Evolutionary conservation across 306 rosid genomes (phyloP), one percentile per base, ranked within the genome.

Genomic region (Elaeagnus macrophylla): DNA sequence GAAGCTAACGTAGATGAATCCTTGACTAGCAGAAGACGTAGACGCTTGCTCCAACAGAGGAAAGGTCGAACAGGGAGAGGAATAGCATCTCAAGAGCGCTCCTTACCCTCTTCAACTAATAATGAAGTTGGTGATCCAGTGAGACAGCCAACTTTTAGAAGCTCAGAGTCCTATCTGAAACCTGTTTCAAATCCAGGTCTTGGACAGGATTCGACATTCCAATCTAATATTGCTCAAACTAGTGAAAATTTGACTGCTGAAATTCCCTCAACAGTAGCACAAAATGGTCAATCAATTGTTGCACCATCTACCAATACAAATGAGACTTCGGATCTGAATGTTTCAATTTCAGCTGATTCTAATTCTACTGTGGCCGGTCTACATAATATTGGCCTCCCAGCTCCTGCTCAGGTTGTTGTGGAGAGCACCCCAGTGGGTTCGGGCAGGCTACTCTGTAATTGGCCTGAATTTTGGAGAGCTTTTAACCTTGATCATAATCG

Each of bases 381-480:
- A 37, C 94, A 79, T 70, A 69, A 74, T 67, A 66, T 74, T 16
- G 89, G 85, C 54, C 73, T 84, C 77, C 99, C 96, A 50, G 99
- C 95, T 75, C 99, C 99, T 61, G 99, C 99, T 65, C 99, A 93
- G 80, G 95, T 93, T 73, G 96, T 93, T 72, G 88, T 93, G 54
- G 95, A 93, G 75, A 87, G 87, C 67, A 82, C 94, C 38, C 99
- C 95, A 47, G 99, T 93, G 53, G 99, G 99, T 59, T 87, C 96
- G 56, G 99, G 99, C 53, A 83, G 96, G 79, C 77, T 93, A 60
- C 79, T 93, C 37, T 84, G 89, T 71, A 93, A 93, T 66, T 93
- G 99, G 99, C 85, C 93, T 59, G 96, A 87, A 82, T 93, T 93
- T 77, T 93, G 99, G 99, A 71, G 89, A 59, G 96, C 96, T 48